A percentile compares a stretch with the other conserved stretches of the same genome.
Conservation (phyloP, 1,139 yeast genomes). For the Nematodospora anomalae region DNA sequence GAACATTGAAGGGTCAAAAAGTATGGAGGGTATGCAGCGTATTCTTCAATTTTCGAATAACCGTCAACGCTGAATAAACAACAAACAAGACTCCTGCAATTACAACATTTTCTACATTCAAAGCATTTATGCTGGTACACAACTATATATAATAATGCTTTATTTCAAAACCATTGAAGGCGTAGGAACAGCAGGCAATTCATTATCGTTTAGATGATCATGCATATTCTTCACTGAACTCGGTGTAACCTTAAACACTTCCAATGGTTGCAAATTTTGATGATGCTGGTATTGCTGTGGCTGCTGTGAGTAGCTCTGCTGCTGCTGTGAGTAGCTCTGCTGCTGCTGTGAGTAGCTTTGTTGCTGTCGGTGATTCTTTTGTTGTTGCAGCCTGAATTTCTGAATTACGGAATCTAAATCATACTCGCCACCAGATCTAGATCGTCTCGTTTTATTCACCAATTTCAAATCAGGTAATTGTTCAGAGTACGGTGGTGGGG, state of each 20-base stretch:
- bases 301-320: neutral
- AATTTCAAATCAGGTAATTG: constrained; percentile 2
- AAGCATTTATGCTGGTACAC: too few species aligned
- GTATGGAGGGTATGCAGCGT: too few species aligned
- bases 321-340: neutral
- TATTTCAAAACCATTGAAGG: constrained; percentile 8
- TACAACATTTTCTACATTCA: too few species aligned
- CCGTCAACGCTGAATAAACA: too few species aligned
- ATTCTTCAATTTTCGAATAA: too few species aligned
- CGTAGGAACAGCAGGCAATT: constrained; percentile 13
- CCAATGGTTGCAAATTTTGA: constrained; percentile 1
- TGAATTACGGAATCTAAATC: constrained; percentile 10
- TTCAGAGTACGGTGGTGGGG: constrained; percentile 5
- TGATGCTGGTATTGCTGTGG: neutral
- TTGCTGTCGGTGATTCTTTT: constrained; percentile 5
- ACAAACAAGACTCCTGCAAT: too few species aligned
- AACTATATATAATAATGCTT: too few species aligned
- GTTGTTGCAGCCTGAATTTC: constrained; percentile 6
- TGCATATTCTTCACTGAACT: constrained; percentile 7
- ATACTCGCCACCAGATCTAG: constrained; percentile 13
- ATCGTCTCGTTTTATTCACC: constrained; percentile 6
- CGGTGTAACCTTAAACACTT: constrained; percentile 4
- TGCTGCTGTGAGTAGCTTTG: constrained; percentile 1
- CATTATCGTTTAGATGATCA: constrained; percentile 6
- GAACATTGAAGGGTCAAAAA: too few species aligned